These are phyloP conservation scores for Acanthamoeba healyi DNA, from an alignment of 208 protist species.

Conservation along the genomic window DNA sequence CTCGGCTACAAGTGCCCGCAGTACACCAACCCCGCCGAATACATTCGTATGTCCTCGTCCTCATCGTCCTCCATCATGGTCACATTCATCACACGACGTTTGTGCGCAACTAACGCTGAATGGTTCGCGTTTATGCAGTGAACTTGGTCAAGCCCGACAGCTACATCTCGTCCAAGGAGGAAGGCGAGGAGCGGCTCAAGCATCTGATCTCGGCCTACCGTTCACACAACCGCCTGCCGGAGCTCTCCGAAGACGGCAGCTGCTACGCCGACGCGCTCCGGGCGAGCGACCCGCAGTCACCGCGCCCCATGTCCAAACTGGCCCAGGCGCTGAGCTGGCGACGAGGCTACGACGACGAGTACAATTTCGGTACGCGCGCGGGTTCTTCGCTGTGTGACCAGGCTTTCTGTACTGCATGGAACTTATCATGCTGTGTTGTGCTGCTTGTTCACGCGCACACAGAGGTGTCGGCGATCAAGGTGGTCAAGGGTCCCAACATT, in stretches of 20 bases:
- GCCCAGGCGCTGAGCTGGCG: neutral
- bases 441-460: too few relatives aligned
- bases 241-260: constrained; percentile 11
- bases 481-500: constrained; percentile 24
- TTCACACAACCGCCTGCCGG: neutral
- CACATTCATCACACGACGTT: too few relatives aligned
- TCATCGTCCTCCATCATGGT: too few relatives aligned
- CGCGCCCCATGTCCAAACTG: neutral
- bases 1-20: constrained; percentile 76
- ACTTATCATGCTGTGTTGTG: too few relatives aligned
- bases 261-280: neutral
- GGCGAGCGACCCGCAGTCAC: neutral
- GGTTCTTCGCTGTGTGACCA: too few relatives aligned
- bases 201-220: constrained; percentile 27
- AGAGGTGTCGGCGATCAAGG: neutral
- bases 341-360: neutral
- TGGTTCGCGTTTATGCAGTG: constrained; percentile 36
- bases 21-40: constrained; percentile 78
- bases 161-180: constrained; percentile 40
- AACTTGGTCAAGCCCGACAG: constrained; percentile 63
- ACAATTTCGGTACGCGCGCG: neutral
- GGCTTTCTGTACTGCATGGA: too few relatives aligned
- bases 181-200: constrained; percentile 39
- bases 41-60: neutral
- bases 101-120: too few relatives aligned